Conservation (phyloP, 108 stramenopile species). For the Nitzschia sp. region DNA sequence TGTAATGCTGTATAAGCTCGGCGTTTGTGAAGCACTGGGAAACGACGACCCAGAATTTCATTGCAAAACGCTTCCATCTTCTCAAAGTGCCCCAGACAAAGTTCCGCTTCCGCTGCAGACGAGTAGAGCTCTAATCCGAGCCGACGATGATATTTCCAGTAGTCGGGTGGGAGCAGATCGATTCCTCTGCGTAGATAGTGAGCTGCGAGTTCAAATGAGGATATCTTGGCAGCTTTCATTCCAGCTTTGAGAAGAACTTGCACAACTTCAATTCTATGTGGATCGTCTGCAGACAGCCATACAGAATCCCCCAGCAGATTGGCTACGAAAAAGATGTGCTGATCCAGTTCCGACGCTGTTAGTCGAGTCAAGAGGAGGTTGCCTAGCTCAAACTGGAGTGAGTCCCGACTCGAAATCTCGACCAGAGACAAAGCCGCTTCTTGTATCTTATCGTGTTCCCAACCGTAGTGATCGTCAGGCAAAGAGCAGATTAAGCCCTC, state of each 20-base stretch:
- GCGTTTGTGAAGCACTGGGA: not conserved
- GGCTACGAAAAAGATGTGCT: not conserved
- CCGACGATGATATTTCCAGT: not conserved
- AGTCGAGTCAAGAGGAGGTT: not conserved
- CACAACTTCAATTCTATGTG: not conserved
- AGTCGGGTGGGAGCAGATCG: not conserved
- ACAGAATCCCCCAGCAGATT: not conserved
- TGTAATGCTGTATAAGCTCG: not conserved
- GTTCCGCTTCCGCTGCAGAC: not conserved
- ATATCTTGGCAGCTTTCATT: slow-evolving; percentile 7
- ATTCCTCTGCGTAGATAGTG: not conserved
- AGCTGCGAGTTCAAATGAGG: not conserved
- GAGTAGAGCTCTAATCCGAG: not conserved
- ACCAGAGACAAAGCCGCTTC: not conserved
- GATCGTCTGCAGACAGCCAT: not conserved
- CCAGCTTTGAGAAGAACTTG: slow-evolving; percentile 10
- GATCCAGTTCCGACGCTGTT: not conserved
- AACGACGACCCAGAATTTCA: not conserved
- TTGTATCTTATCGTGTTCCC: slow-evolving; percentile 1
- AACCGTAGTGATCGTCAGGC: not conserved
- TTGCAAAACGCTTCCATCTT: not conserved
- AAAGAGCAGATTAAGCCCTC: not conserved
- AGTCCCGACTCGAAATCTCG: not conserved
- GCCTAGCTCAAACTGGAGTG: not conserved
- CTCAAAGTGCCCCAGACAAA: not conserved